phyloP scores from a whole-genome alignment of 2,329 filamentous ascomycete genomes.

The Lasiodiplodia gonubiensis region DNA sequence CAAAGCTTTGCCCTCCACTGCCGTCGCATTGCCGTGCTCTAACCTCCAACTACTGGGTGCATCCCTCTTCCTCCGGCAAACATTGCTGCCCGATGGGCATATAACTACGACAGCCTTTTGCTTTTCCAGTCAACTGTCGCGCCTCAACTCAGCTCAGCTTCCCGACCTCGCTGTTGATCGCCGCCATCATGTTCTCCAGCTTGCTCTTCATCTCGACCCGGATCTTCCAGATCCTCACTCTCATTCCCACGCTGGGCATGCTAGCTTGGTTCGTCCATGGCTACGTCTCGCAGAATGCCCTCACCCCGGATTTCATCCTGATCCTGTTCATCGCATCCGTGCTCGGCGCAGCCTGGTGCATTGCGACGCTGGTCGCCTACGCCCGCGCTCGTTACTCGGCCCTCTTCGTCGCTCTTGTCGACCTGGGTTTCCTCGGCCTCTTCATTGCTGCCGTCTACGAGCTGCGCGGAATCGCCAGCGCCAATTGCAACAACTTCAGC shows the following conservation, averaged over 20 bases:
- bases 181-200: constrained; percentile 48
- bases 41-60: not conserved
- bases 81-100: constrained; percentile 2
- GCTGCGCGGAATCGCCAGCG: constrained; percentile 62
- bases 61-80: not conserved
- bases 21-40: not conserved
- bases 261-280: constrained; percentile 67
- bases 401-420: constrained; percentile 65
- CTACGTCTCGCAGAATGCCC: constrained; percentile 61
- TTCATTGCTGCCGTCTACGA: constrained; percentile 66
- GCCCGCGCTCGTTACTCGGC: constrained; percentile 64
- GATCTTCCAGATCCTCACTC: constrained; percentile 64
- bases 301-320: constrained; percentile 66
- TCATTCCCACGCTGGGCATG: constrained; percentile 69
- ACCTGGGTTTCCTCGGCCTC: constrained; percentile 67
- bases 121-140: constrained; percentile 1
- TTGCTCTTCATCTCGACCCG: constrained; percentile 68
- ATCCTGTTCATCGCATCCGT: constrained; percentile 70
- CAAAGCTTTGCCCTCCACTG: not conserved
- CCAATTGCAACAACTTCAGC: constrained; percentile 70
- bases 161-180: not conserved
- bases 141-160: not conserved
- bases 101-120: not conserved
- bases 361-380: constrained; percentile 66
- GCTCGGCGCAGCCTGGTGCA: constrained; percentile 64